phyloP scores from a whole-genome alignment of 1,139 yeast species.

The Meyerozyma sp. region DNA sequence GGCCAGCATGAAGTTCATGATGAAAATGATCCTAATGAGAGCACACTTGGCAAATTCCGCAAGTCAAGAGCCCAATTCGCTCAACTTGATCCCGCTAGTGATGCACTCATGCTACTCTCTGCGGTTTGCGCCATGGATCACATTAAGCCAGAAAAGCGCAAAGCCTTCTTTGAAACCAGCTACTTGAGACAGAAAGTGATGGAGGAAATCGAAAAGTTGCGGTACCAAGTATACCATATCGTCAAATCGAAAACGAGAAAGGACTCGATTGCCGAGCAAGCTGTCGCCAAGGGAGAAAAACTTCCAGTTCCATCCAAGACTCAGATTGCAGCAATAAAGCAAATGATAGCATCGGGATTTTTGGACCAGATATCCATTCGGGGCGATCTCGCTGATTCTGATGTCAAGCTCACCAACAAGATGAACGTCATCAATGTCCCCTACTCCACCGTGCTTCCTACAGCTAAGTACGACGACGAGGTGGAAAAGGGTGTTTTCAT shows the following conservation, averaged over 20 bases:
- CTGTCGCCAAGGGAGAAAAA: conserved; percentile 44
- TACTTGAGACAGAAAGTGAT: conserved; percentile 67
- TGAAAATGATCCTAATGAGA: conserved; percentile 36
- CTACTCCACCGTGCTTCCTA: conserved; percentile 64
- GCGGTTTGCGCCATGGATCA: conserved; percentile 90
- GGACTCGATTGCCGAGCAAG: conserved; percentile 49
- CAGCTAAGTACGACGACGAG: conserved; percentile 28
- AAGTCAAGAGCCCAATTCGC: conserved; percentile 58
- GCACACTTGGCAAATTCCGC: conserved; percentile 44
- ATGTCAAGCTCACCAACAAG: conserved; percentile 52
- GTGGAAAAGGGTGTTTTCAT: conserved; percentile 60
- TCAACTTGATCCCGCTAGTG: conserved; percentile 66
- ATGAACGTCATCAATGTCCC: conserved; percentile 64
- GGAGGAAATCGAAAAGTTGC: conserved; percentile 79
- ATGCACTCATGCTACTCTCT: conserved; percentile 68
- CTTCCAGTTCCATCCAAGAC: conserved; percentile 61
- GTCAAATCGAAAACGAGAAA: conserved; percentile 60
- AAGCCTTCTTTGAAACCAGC: conserved; percentile 48
- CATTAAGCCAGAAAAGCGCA: conserved; percentile 43
- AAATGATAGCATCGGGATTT: conserved; percentile 90
- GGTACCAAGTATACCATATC: conserved; percentile 72
- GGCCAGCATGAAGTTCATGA: conserved; percentile 53
- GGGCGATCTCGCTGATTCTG: conserved; percentile 70
- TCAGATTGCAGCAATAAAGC: conserved; percentile 79
- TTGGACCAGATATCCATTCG: conserved; percentile 86